Base-by-base conservation (phyloP, 257 asterid genomes). In the Solanum okadae region DNA sequence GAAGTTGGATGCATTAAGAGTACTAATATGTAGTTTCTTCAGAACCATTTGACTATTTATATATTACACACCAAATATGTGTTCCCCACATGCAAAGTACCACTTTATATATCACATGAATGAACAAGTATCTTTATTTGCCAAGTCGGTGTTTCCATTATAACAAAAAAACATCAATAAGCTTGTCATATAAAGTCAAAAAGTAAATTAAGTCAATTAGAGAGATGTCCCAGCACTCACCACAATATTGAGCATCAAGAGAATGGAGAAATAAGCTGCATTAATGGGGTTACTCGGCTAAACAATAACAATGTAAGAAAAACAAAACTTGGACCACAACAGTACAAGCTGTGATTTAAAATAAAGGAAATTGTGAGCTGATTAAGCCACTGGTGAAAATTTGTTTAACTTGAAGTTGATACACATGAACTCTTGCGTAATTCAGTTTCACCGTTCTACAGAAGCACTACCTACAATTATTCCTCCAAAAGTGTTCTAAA, bases 401-500 rank as follows among this genome's bases (percentile, higher is more conserved):
- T 88, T 89, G 92, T 89, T 75, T 90, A 88, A 94, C 89, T 78
- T 89, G 91, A 89, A 93, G 90, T 93, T 90, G 91, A 95, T 93
- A 93, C 90, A 93, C 92, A 92, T 90, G 90, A 88, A 93, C 93
- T 91, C 91, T 89, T 92, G 95, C 92, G 89, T 91, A 91, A 92
- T 85, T 93, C 94, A 91, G 89, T 87, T 92, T 90, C 92, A 91
- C 93, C 92, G 71, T 92, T 87, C 92, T 85, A 89, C 93, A 91
- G 67, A 93, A 90, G 89, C 88, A 90, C 94, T 90, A 92, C 84
- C 97, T 93, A 93, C 93, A 93, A 92, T 95, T 95, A 94, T 93
- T 95, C 97, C 93, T 92, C 94, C 97, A 95, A 95, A 97, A 97
- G 96, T 96, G 95, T 91, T 95, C 94, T 92, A 92, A 89, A 90